Conservation (phyloP, 2,329 filamentous ascomycete species). For the Neurospora crassa region DNA sequence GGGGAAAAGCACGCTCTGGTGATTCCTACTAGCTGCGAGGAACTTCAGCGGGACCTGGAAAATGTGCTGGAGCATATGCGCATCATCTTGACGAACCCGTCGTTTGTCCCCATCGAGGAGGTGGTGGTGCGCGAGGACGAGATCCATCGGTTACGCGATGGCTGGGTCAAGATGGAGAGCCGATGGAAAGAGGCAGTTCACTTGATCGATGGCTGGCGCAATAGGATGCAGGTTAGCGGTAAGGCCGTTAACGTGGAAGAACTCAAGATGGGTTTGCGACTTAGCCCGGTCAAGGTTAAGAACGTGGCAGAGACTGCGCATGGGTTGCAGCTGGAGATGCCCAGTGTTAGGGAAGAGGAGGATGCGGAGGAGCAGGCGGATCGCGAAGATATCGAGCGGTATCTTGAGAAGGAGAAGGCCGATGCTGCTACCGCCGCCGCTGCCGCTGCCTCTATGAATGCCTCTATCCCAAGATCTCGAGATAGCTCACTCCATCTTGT, state of each 20-base stretch:
- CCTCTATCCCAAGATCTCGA: constrained; percentile 20
- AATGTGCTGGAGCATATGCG: constrained; percentile 71
- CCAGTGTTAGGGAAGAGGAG: constrained; percentile 35
- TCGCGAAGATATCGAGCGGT: constrained; percentile 17
- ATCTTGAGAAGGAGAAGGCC: constrained; percentile 17
- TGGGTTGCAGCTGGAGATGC: constrained; percentile 29
- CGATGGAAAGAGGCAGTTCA: constrained; percentile 83
- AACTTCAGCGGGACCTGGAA: constrained; percentile 67
- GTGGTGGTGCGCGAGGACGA: constrained; percentile 88
- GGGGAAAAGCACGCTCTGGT: constrained; percentile 16
- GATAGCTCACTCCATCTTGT: constrained; percentile 31
- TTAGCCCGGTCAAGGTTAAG: constrained; percentile 48
- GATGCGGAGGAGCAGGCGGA: constrained; percentile 25
- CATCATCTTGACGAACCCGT: constrained; percentile 83
- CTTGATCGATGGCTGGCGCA: constrained; percentile 88
- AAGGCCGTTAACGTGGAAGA: constrained; percentile 61
- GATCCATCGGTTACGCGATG: constrained; percentile 70
- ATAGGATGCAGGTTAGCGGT: constrained; percentile 63
- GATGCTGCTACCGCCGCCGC: neutral
- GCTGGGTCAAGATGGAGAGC: constrained; percentile 89
- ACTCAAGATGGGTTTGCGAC: constrained; percentile 56
- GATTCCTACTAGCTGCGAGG: constrained; percentile 39
- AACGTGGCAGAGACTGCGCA: constrained; percentile 39
- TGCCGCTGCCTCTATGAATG: neutral
- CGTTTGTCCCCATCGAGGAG: constrained; percentile 91